Evolutionary conservation across 2,329 filamentous ascomycete species (phyloP).

Genomic region (Aspergillus sojae): DNA sequence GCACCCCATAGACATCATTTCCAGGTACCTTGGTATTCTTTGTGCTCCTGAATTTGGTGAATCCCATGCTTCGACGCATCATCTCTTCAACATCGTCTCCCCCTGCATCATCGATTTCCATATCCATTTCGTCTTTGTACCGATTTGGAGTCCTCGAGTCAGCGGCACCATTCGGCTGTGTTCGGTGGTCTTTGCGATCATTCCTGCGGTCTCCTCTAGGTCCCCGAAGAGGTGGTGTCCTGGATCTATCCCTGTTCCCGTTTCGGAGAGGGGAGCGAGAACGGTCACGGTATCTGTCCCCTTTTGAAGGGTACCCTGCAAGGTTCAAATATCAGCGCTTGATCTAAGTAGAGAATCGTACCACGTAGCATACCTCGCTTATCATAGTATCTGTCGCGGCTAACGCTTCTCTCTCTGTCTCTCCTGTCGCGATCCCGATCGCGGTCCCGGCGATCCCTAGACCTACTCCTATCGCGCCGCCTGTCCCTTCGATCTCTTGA

Average conservation of each 20-base stretch:
- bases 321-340: conserved; percentile 5
- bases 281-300: conserved; percentile 39
- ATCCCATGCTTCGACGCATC: conserved; percentile 89
- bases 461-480: conserved; percentile 47
- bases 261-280: conserved; percentile 42
- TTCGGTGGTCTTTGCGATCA: conserved; percentile 32
- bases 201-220: conserved; percentile 35
- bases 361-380: conserved; percentile 39
- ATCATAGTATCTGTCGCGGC: conserved; percentile 41
- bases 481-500: conserved; percentile 44
- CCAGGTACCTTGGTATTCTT: conserved; percentile 87
- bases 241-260: conserved; percentile 36
- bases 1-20: conserved; percentile 79
- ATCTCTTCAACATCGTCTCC: conserved; percentile 69
- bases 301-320: conserved; percentile 34
- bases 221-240: conserved; percentile 42
- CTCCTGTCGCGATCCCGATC: conserved; percentile 38
- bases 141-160: conserved; percentile 24
- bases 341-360: neutral
- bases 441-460: conserved; percentile 41
- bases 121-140: conserved; percentile 38
- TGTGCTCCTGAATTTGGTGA: conserved; percentile 80
- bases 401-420: conserved; percentile 44
- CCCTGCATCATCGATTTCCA: conserved; percentile 50
- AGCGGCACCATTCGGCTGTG: conserved; percentile 27